Percentiles rank a stretch among this genome's conserved stretches.
These are phyloP conservation scores for Anisodus acutangulus DNA, from an alignment of 257 asterid genomes.

Conservation along the genomic window DNA sequence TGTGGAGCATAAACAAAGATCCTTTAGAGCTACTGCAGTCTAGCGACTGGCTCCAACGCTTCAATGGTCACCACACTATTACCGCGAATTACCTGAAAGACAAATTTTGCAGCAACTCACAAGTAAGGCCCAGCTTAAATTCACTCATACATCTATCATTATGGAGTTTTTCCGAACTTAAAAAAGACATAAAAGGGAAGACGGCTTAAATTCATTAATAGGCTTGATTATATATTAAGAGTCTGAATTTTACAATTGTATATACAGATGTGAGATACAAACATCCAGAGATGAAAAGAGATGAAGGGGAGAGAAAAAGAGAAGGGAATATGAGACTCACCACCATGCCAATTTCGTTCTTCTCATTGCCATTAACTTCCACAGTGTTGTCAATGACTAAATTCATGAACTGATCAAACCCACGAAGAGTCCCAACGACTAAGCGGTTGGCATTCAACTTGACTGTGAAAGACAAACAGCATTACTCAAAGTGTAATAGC, in stretches of 20 bases:
- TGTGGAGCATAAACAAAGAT: background rate
- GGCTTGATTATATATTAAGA: background rate
- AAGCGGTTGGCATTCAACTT: conserved; percentile 88
- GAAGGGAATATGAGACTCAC: conserved; percentile 48
- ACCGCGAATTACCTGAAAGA: conserved; percentile 78
- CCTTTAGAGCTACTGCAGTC: conserved; percentile 29
- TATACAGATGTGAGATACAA: background rate
- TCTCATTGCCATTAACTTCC: conserved; percentile 87
- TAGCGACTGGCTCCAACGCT: conserved; percentile 81
- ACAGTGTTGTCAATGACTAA: conserved; percentile 80
- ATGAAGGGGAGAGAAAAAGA: background rate
- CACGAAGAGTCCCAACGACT: conserved; percentile 87
- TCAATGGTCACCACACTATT: conserved; percentile 93
- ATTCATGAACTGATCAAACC: conserved; percentile 90
- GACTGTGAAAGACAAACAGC: conserved; percentile 44
- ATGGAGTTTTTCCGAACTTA: background rate
- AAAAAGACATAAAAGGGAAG: too few relatives aligned
- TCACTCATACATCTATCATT: background rate
- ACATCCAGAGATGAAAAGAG: background rate
- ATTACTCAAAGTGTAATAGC: background rate
- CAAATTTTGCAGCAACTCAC: conserved; percentile 21
- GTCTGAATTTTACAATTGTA: background rate
- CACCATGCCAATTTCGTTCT: conserved; percentile 94
- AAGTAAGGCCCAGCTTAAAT: background rate
- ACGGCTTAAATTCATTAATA: background rate